These are phyloP conservation scores for Backusella tarrabulga DNA, from an alignment of 192 early-diverging fungal species.

Conservation along the genomic window DNA sequence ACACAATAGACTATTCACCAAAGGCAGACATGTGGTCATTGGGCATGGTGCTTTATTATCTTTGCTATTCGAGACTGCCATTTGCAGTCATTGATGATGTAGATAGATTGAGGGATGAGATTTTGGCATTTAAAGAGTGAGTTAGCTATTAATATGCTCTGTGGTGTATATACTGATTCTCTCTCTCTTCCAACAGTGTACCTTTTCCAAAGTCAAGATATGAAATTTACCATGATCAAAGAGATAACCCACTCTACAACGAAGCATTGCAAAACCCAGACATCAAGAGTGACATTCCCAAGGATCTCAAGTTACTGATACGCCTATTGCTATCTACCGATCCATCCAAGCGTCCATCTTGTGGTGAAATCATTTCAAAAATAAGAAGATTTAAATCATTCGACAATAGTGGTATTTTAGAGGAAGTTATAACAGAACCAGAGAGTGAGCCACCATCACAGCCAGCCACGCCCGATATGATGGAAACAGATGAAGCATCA, in stretches of 20 bases:
- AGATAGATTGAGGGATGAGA: conserved; percentile 78
- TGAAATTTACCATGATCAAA: background rate
- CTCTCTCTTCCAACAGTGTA: conserved; percentile 19
- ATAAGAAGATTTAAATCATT: conserved; percentile 10
- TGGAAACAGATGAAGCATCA: background rate
- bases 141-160: background rate
- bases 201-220: conserved; percentile 36
- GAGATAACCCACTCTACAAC: background rate
- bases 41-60: conserved; percentile 90
- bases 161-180: background rate
- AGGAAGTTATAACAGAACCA: background rate
- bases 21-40: conserved; percentile 95
- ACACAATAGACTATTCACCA: conserved; percentile 73
- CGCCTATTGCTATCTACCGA: conserved; percentile 50
- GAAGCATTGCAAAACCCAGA: background rate
- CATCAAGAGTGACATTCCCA: conserved; percentile 42
- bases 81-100: conserved; percentile 88
- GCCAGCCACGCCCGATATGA: background rate
- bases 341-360: conserved; percentile 55
- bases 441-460: background rate
- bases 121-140: conserved; percentile 62
- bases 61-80: conserved; percentile 85
- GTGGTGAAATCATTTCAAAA: conserved; percentile 57
- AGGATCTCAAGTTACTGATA: conserved; percentile 59
- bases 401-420: background rate